Conservation (phyloP, 2,329 filamentous ascomycete genomes). For the Aspergillus alliaceus region DNA sequence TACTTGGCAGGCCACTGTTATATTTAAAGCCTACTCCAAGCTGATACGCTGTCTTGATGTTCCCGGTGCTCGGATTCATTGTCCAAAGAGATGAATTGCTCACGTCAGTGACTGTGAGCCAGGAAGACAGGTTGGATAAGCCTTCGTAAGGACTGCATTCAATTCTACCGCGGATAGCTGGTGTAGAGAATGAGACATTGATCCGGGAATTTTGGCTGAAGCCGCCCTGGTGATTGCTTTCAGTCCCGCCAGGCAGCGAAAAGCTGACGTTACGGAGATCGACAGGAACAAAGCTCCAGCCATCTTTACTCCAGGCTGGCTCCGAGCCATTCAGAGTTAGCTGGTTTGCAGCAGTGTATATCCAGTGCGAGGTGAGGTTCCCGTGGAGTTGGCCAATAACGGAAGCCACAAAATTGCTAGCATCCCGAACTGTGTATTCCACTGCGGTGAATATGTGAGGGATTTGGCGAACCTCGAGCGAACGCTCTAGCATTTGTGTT, state of each 20-base stretch:
- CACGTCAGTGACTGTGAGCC: not conserved
- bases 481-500: not conserved
- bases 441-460: not conserved
- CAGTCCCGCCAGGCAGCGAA: not conserved
- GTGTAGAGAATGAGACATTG: not conserved
- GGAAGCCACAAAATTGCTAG: not conserved
- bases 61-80: not conserved
- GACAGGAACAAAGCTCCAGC: constrained; percentile 1
- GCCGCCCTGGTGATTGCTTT: not conserved
- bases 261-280: not conserved
- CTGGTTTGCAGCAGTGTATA: constrained; percentile 1
- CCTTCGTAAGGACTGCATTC: not conserved
- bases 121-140: not conserved
- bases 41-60: not conserved
- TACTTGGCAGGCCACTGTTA: not conserved
- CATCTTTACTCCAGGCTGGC: constrained; percentile 3
- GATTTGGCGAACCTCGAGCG: not conserved
- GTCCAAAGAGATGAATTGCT: not conserved
- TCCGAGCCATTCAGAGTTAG: not conserved
- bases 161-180: not conserved
- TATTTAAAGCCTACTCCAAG: not conserved
- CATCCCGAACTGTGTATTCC: not conserved
- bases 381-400: not conserved
- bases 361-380: not conserved
- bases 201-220: not conserved